These are phyloP conservation scores for Exophiala sp. DNA, from an alignment of 2,329 filamentous ascomycete genomes.

Conservation along the genomic window DNA sequence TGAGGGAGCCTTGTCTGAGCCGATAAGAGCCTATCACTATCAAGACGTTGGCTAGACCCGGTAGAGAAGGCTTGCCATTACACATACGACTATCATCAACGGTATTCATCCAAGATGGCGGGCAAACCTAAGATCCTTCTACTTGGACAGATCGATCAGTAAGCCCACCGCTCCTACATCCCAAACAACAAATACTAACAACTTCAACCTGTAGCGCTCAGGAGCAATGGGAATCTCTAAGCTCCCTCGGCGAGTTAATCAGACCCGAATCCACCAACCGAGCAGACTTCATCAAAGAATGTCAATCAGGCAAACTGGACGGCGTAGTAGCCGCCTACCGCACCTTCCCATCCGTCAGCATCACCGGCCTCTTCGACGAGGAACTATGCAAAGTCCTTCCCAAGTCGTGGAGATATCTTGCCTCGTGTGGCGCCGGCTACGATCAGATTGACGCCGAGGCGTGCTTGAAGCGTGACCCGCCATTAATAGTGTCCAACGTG, in stretches of 20 bases:
- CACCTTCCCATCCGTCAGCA: slow-evolving; percentile 58
- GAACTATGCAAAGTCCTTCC: slow-evolving; percentile 56
- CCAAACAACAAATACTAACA: slow-evolving; percentile 10
- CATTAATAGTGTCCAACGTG: slow-evolving; percentile 68
- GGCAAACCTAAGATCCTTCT: slow-evolving; percentile 55
- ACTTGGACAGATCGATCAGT: slow-evolving; percentile 60
- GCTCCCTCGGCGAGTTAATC: slow-evolving; percentile 59
- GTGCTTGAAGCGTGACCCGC: slow-evolving; percentile 54
- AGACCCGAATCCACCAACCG: slow-evolving; percentile 57
- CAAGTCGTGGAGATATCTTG: slow-evolving; percentile 36
- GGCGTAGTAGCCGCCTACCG: slow-evolving; percentile 62
- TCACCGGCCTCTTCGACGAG: slow-evolving; percentile 65
- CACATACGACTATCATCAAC: too few relatives aligned
- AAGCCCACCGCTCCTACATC: slow-evolving; percentile 29
- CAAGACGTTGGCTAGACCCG: not conserved
- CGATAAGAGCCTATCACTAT: not conserved
- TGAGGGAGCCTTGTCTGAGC: not conserved
- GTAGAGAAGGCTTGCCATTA: not conserved
- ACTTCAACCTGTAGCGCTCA: slow-evolving; percentile 46
- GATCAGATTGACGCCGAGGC: slow-evolving; percentile 71
- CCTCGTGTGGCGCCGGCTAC: slow-evolving; percentile 60
- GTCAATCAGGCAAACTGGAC: slow-evolving; percentile 58
- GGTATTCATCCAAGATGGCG: slow-evolving; percentile 7
- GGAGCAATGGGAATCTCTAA: slow-evolving; percentile 57
- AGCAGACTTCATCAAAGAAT: slow-evolving; percentile 63